These are phyloP conservation scores for Diutina rugosa DNA, from an alignment of 1,139 yeast genomes.

Conservation along the genomic window DNA sequence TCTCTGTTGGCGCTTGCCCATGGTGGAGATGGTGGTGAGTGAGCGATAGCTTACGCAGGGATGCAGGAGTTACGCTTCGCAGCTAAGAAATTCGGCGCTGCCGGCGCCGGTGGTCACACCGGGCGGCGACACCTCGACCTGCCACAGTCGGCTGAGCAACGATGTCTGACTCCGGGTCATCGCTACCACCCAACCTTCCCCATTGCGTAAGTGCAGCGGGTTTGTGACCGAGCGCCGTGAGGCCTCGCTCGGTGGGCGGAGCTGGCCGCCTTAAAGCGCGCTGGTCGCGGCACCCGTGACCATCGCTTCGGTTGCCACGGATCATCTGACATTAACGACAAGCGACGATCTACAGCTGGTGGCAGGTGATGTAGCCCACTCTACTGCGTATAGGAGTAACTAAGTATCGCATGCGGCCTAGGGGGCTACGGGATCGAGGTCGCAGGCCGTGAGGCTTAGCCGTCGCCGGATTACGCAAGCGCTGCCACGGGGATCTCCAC, in stretches of 20 bases:
- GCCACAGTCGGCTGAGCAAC: background rate
- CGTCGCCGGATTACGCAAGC: background rate
- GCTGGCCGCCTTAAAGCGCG: no score
- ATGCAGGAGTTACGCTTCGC: background rate
- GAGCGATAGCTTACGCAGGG: background rate
- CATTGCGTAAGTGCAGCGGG: no score
- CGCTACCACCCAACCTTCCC: no score
- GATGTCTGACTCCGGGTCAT: no score
- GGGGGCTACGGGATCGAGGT: background rate
- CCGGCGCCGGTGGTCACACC: background rate
- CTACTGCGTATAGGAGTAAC: background rate
- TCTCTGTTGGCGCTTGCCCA: constrained; percentile 23
- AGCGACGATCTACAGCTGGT: no score
- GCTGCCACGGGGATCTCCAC: background rate
- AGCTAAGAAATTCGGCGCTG: background rate
- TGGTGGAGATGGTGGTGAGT: constrained; percentile 3
- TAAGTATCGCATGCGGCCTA: background rate
- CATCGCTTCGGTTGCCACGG: no score
- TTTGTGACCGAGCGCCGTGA: no score
- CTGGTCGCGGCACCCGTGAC: no score
- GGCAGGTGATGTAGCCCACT: no score
- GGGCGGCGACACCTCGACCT: background rate
- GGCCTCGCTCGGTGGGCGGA: no score
- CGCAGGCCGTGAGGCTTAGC: background rate
- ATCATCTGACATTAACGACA: no score